Conservation (phyloP, 164 flowering plant genomes). For the Cinnamomum micranthum region DNA sequence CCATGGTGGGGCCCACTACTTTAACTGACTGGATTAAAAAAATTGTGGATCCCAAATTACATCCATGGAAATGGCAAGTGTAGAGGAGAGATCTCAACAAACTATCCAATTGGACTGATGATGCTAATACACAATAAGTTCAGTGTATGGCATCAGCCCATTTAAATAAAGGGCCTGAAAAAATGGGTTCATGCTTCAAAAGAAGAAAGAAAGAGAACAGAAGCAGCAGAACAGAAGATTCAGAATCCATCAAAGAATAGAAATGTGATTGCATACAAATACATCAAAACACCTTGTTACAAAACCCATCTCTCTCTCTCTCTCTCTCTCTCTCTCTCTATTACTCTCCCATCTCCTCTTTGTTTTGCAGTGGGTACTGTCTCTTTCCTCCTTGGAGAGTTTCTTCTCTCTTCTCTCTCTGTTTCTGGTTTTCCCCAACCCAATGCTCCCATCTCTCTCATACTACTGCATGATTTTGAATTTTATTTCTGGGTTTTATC, state of each 20-base stretch:
- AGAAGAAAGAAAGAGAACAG: neutral
- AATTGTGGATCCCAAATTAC: too few relatives aligned
- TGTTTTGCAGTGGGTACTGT: neutral
- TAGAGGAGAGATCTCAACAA: too few relatives aligned
- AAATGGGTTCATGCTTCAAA: too few relatives aligned
- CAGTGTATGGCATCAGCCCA: too few relatives aligned
- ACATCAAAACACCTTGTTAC: neutral
- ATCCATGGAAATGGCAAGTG: too few relatives aligned
- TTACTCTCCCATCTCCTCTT: neutral
- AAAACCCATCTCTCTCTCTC: neutral
- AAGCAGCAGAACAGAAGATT: neutral
- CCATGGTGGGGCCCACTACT: too few relatives aligned
- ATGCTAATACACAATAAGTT: too few relatives aligned
- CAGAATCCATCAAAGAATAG: neutral
- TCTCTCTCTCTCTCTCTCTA: too few relatives aligned
- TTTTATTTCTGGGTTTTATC: neutral
- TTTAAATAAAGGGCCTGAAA: too few relatives aligned
- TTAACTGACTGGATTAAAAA: too few relatives aligned
- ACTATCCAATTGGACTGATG: too few relatives aligned
- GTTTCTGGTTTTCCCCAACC: neutral
- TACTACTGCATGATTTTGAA: neutral
- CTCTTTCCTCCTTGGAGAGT: neutral
- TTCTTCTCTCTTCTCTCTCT: neutral
- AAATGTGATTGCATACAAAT: neutral
- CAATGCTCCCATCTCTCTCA: neutral